phyloP scores from a whole-genome alignment of 495 filamentous ascomycete genomes.

The Cairneyella variabilis region DNA sequence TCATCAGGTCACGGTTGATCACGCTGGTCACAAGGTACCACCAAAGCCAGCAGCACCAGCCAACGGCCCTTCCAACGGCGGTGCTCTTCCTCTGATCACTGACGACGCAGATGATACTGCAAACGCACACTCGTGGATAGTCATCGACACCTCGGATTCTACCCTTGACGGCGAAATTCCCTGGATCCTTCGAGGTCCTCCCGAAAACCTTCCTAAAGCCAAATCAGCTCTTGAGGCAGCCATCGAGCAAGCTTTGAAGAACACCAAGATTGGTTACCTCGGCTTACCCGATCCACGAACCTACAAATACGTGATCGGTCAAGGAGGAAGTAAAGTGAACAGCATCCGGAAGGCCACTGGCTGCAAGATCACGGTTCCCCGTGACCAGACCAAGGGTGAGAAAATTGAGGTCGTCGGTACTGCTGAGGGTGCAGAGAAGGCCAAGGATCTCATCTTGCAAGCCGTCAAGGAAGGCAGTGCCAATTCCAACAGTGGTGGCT shows the following conservation, averaged over 20 bases:
- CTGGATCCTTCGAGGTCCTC: slow-evolving; percentile 79
- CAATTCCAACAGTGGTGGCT: slow-evolving; percentile 6
- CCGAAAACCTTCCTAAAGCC: slow-evolving; percentile 73
- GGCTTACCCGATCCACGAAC: slow-evolving; percentile 84
- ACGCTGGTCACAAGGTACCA: slow-evolving; percentile 73
- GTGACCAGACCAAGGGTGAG: slow-evolving; percentile 70
- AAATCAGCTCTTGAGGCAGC: slow-evolving; percentile 66
- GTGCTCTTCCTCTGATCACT: slow-evolving; percentile 78
- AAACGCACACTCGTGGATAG: slow-evolving; percentile 74
- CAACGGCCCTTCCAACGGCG: slow-evolving; percentile 45
- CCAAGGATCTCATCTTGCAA: slow-evolving; percentile 81
- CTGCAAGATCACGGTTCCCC: slow-evolving; percentile 87
- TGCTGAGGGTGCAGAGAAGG: slow-evolving; percentile 78
- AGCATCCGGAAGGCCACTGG: slow-evolving; percentile 86
- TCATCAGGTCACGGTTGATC: slow-evolving; percentile 83
- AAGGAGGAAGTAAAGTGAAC: slow-evolving; percentile 86
- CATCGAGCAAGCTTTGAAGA: slow-evolving; percentile 65
- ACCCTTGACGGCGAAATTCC: slow-evolving; percentile 73
- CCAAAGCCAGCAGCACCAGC: slow-evolving; percentile 50
- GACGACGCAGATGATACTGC: slow-evolving; percentile 62
- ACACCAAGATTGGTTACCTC: slow-evolving; percentile 76
- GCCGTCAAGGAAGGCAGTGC: slow-evolving; percentile 56
- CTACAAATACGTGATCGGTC: slow-evolving; percentile 87
- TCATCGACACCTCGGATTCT: slow-evolving; percentile 53
- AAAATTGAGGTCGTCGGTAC: slow-evolving; percentile 85